Evolutionary conservation across 805 yeast species (phyloP), one percentile per base, ranked within the genome.

Genomic region (Yarrowia deformans): DNA sequence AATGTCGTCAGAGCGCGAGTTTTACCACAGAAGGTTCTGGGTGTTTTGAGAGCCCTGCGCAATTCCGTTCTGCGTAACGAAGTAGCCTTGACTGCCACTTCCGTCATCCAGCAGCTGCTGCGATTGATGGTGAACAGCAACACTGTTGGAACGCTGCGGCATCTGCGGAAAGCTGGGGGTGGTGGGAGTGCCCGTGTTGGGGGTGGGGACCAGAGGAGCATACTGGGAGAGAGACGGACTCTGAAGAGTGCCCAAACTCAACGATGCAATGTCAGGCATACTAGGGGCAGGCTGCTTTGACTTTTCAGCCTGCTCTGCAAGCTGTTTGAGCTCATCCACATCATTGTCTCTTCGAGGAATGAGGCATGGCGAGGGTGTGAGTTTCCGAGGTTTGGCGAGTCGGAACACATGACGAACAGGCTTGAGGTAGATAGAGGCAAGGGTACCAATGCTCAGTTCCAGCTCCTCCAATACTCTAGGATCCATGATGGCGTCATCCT

Each of bases 401-500:
- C 97, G 81, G 81, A 93, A 93, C 1, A 93, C 92, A 73, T 86
- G 90, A n/a, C 84, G 84, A 9, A 91, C 89, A 0, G 97, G 97
- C 73, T 92, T 90, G 73, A 93, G 80, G 75, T 93, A 94, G 14
- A 93, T 86, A 0, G 97, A 88, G 0, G 96, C 93, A 67, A 94
- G 79, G 0, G 93, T 82, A 1, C 97, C 97, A 42, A 93, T 87
- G 72, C 87, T 88, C 71, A 93, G 80, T 73, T 91, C 96, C 68
- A 93, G 80, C 75, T 93, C 97, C 73, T 93, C 97, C 43, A 93
- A 77, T 14, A 90, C 84, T 1, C 79, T 78, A 0, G 89, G 88
- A 71, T 91, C 94, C 69, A 93, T 80, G 35, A 49, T 49, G 68
- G 85, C 86, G 54, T 90, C 93, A 69, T 86, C 87, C 23, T 90